Evolutionary conservation across 108 stramenopile genomes (phyloP).

Genomic region (Pseudonitzschia multiseries): DNA sequence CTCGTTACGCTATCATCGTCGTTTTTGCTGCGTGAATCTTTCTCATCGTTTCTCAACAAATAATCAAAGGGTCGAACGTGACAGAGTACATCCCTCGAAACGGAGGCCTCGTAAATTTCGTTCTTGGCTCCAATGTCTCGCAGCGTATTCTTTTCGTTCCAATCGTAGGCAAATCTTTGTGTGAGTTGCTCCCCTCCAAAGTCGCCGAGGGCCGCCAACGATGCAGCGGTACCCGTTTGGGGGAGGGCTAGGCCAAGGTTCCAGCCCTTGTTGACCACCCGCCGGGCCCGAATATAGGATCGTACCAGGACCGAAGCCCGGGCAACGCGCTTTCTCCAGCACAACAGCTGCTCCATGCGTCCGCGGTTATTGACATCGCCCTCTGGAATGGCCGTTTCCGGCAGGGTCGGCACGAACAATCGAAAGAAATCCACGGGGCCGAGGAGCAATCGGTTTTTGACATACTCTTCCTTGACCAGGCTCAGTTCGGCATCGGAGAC

Average conservation of each 20-base stretch:
- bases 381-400: constrained; percentile 36
- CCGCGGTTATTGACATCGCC: constrained; percentile 31
- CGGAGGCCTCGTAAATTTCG: constrained; percentile 71
- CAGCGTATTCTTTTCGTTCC: constrained; percentile 53
- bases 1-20: neutral
- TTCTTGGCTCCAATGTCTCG: constrained; percentile 53
- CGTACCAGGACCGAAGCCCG: constrained; percentile 57
- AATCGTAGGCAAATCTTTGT: constrained; percentile 63
- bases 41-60: neutral
- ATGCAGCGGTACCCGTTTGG: neutral
- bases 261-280: constrained; percentile 66
- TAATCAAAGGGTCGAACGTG: constrained; percentile 37
- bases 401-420: constrained; percentile 58
- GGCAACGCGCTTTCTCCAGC: constrained; percentile 58
- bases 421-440: constrained; percentile 71
- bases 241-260: neutral
- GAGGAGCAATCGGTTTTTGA: constrained; percentile 42
- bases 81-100: constrained; percentile 57
- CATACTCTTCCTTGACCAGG: constrained; percentile 35
- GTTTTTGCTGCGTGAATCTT: neutral
- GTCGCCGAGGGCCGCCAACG: neutral
- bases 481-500: constrained; percentile 9
- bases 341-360: constrained; percentile 52
- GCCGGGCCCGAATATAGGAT: constrained; percentile 49
- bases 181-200: constrained; percentile 18